Conservation (phyloP, 2,329 filamentous ascomycete species). For the Scedosporium apiospermum region DNA sequence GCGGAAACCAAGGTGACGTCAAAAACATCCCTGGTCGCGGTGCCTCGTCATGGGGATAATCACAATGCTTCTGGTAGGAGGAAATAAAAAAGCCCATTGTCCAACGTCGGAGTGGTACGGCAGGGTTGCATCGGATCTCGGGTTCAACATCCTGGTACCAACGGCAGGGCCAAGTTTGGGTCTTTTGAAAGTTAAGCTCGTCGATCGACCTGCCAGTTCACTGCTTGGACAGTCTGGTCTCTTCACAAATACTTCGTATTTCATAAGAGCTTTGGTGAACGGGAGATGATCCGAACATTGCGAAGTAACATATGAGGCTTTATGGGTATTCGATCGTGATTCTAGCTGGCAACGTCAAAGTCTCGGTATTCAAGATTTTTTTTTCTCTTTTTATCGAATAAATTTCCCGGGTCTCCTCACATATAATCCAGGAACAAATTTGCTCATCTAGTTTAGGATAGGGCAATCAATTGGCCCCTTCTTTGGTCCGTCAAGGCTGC, state of each 20-base stretch:
- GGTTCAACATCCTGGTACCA: background rate
- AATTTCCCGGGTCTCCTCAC: background rate
- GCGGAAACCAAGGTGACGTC: background rate
- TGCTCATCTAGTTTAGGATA: background rate
- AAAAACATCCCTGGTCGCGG: background rate
- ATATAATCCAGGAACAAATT: background rate
- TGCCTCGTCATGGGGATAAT: background rate
- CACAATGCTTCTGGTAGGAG: constrained; percentile 1
- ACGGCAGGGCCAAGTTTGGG: background rate
- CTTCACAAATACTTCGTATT: too few species aligned
- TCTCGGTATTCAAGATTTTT: background rate
- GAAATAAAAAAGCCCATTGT: background rate
- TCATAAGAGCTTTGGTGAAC: background rate
- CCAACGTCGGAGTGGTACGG: background rate
- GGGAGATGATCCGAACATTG: background rate
- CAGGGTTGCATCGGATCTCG: background rate
- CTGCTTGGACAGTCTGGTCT: too few species aligned
- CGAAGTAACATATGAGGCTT: background rate
- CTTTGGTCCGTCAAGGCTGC: background rate
- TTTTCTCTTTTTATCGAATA: background rate
- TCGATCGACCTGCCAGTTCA: too few species aligned
- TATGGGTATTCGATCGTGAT: background rate
- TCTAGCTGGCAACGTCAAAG: background rate
- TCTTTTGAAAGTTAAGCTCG: background rate
- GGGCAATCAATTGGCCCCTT: background rate